Conservation (phyloP, 169 alveolate genomes). For the Eimeria tenella region DNA sequence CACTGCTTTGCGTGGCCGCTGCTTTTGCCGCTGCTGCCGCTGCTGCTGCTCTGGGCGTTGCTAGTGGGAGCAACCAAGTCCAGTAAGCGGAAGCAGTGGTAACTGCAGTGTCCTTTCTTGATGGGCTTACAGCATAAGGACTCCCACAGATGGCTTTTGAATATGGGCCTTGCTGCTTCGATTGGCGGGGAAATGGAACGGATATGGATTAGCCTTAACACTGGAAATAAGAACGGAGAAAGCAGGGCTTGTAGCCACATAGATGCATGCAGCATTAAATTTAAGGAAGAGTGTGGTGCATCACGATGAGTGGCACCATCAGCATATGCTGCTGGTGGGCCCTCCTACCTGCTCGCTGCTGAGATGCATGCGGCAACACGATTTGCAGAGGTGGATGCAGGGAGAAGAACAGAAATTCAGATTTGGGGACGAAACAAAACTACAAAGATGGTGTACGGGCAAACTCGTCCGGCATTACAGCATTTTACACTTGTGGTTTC, state of each 20-base stretch:
- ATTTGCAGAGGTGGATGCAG: too few relatives aligned
- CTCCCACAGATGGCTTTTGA: neutral
- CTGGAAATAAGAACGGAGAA: neutral
- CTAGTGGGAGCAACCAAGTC: neutral
- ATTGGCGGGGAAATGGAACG: neutral
- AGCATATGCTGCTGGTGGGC: too few relatives aligned
- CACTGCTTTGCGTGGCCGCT: conserved; percentile 5
- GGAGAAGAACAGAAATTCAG: too few relatives aligned
- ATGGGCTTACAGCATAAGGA: neutral
- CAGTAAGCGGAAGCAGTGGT: neutral
- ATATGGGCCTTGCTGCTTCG: neutral
- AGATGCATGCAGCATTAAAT: neutral
- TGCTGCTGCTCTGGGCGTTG: neutral
- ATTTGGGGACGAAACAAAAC: too few relatives aligned
- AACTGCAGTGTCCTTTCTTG: neutral
- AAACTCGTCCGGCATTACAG: too few relatives aligned
- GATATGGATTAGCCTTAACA: neutral
- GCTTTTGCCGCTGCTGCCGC: neutral
- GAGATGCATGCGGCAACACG: too few relatives aligned
- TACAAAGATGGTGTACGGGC: too few relatives aligned
- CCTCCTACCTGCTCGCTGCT: too few relatives aligned
- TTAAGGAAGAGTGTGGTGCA: too few relatives aligned
- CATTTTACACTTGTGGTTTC: too few relatives aligned
- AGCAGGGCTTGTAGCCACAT: conserved; percentile 1
- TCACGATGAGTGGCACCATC: too few relatives aligned